Percentiles rank a stretch among this genome's conserved stretches.
phyloP scores from a whole-genome alignment of 768 basidiomycete genomes.

The Guyanaporus albipodus region DNA sequence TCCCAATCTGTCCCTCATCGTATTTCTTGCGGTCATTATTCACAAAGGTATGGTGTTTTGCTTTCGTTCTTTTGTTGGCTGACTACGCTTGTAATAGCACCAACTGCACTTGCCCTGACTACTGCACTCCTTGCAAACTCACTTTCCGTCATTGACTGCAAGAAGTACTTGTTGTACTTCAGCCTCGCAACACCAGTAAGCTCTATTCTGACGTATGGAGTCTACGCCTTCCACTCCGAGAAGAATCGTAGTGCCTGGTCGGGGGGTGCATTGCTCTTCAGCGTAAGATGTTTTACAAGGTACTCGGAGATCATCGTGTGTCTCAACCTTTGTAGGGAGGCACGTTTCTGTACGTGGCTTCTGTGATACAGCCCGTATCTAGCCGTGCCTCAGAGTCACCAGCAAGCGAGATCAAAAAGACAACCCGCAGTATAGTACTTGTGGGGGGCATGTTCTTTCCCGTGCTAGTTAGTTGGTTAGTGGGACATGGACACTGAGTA shows the following conservation, averaged over 20 bases:
- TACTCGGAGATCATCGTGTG: not conserved
- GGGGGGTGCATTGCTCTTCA: constrained; percentile 77
- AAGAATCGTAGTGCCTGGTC: constrained; percentile 49
- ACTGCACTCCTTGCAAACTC: constrained; percentile 76
- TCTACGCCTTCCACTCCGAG: constrained; percentile 49
- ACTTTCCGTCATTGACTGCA: constrained; percentile 65
- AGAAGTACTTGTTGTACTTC: constrained; percentile 73
- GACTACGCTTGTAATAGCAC: constrained; percentile 50
- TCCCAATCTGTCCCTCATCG: constrained; percentile 65
- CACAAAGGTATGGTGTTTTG: constrained; percentile 68
- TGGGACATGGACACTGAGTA: constrained; percentile 55
- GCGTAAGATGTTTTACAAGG: constrained; percentile 48
- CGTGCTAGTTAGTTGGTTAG: constrained; percentile 50
- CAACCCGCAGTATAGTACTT: constrained; percentile 49
- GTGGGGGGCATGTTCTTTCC: constrained; percentile 71
- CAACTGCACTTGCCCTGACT: constrained; percentile 86
- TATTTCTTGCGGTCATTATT: constrained; percentile 86
- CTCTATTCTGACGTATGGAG: constrained; percentile 69
- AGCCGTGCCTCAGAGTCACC: constrained; percentile 36
- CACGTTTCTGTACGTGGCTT: constrained; percentile 92
- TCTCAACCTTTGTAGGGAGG: constrained; percentile 57
- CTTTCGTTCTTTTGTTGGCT: constrained; percentile 1
- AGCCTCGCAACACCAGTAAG: constrained; percentile 80
- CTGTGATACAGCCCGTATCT: constrained; percentile 77
- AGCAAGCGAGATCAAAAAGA: constrained; percentile 42